phyloP scores from a whole-genome alignment of 148 eudicot species.

The Bassia scoparia region DNA sequence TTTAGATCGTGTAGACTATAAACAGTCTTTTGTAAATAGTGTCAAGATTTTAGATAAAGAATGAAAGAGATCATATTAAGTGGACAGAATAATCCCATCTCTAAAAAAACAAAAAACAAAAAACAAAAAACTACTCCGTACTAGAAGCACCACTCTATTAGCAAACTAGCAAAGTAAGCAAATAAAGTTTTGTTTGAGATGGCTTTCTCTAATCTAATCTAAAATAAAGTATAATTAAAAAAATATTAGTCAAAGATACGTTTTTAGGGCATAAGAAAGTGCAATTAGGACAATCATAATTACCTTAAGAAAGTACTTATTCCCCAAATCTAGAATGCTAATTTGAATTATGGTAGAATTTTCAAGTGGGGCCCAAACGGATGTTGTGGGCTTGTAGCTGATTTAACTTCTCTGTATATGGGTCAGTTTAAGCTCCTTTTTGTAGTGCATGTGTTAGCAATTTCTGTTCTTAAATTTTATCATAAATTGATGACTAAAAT shows the following conservation, averaged over 20 bases:
- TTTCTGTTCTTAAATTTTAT: background rate
- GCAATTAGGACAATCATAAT: conserved; percentile 5
- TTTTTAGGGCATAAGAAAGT: background rate
- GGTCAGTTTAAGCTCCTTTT: conserved; percentile 10
- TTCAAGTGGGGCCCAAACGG: background rate
- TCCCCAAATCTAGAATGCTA: background rate
- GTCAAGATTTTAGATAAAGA: too few species aligned
- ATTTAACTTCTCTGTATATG: background rate
- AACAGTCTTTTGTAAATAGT: too few species aligned
- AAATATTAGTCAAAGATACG: background rate
- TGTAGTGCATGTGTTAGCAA: conserved; percentile 17
- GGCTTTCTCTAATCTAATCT: too few species aligned
- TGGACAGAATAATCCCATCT: too few species aligned
- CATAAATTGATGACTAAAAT: background rate
- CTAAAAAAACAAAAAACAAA: too few species aligned
- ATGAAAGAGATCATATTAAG: too few species aligned
- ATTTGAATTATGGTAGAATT: conserved; percentile 3
- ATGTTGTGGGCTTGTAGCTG: conserved; percentile 2
- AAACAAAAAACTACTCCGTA: too few species aligned
- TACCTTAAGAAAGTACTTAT: background rate
- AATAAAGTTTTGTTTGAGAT: too few species aligned
- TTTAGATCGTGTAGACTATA: too few species aligned
- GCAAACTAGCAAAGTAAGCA: too few species aligned
- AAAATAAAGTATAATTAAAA: background rate
- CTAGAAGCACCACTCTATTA: too few species aligned